Evolutionary conservation across 139 green algal genomes (phyloP).

Genomic region (Dunaliella primolecta): DNA sequence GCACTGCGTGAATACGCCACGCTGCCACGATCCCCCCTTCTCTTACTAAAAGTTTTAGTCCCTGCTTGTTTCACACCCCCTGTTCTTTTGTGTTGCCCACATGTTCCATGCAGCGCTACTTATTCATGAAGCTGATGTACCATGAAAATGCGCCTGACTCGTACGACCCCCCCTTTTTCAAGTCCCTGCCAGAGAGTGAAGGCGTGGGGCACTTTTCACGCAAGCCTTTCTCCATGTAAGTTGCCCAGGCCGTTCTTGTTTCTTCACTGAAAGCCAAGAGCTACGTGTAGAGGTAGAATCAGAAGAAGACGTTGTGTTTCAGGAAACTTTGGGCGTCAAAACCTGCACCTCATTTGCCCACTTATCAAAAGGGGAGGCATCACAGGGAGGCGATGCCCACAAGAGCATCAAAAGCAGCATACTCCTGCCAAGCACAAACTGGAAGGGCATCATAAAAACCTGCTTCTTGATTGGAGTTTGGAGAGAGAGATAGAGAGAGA

Average conservation of each 20-base stretch:
- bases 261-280: not conserved
- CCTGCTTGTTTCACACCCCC: no score
- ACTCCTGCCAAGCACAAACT: no score
- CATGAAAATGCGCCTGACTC: conserved; percentile 69
- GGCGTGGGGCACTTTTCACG: conserved; percentile 51
- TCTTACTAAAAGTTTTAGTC: no score
- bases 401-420: no score
- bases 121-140: conserved; percentile 83
- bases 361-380: not conserved
- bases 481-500: no score
- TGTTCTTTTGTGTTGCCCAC: no score
- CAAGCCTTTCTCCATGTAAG: conserved; percentile 64
- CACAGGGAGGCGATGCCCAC: no score
- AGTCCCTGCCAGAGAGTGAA: conserved; percentile 30
- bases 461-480: no score
- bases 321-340: not conserved
- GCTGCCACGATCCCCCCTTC: no score
- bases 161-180: conserved; percentile 79
- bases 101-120: conserved; percentile 54
- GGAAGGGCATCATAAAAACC: no score
- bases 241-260: not conserved
- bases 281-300: not conserved
- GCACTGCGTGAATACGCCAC: no score
- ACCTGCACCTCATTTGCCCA: not conserved
- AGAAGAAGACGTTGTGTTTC: no score